phyloP scores from a whole-genome alignment of 306 rosid genomes.

The Casuarina equisetifolia region DNA sequence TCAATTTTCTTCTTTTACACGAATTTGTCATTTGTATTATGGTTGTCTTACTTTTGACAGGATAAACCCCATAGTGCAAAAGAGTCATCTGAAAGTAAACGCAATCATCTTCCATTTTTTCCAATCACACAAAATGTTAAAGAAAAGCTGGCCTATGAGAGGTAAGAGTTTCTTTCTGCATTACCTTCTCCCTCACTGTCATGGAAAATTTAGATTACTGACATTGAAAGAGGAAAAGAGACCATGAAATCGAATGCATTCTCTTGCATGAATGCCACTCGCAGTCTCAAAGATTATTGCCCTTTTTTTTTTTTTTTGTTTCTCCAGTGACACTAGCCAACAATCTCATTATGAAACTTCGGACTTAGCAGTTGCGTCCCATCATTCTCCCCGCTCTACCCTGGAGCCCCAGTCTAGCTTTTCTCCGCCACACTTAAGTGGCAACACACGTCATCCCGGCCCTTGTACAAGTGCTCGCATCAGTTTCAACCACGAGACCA shows the following conservation, averaged over 20 bases:
- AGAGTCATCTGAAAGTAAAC: constrained; percentile 47
- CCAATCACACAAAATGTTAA: constrained; percentile 28
- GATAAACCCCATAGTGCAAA: constrained; percentile 55
- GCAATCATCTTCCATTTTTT: constrained; percentile 37
- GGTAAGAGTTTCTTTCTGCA: constrained; percentile 37
- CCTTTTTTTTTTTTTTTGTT: neutral
- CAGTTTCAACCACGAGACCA: constrained; percentile 29
- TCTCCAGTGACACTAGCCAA: constrained; percentile 39
- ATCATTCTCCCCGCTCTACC: constrained; percentile 39
- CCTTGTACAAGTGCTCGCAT: constrained; percentile 24
- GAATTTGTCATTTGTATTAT: constrained; percentile 17
- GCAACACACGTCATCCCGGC: constrained; percentile 23
- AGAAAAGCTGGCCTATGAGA: constrained; percentile 46
- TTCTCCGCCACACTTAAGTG: constrained; percentile 30
- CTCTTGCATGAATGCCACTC: constrained; percentile 26
- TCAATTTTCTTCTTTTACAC: neutral
- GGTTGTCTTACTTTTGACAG: constrained; percentile 37
- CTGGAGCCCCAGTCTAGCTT: constrained; percentile 35
- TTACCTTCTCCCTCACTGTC: constrained; percentile 3
- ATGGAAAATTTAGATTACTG: constrained; percentile 23
- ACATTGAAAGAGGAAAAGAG: neutral
- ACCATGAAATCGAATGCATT: constrained; percentile 18
- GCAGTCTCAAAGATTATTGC: constrained; percentile 35
- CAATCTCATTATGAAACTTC: constrained; percentile 34
- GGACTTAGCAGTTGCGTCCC: constrained; percentile 35